Conservation (phyloP, 345 rosid species). For the Linum trigynum region DNA sequence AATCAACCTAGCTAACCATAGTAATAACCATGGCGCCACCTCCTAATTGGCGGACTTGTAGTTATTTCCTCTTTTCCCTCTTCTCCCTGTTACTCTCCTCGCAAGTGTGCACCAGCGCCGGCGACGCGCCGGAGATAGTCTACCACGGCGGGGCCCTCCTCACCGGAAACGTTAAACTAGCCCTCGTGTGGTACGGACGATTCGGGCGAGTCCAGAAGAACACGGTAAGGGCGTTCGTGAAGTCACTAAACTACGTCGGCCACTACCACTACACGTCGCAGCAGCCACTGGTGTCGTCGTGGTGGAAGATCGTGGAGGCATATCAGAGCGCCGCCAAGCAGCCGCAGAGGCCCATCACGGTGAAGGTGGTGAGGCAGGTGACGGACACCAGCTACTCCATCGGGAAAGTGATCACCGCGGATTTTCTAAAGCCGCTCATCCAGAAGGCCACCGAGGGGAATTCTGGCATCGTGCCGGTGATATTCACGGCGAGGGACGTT, state of each 20-base stretch:
- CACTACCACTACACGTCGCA: neutral
- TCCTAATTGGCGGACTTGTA: neutral
- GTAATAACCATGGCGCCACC: no score
- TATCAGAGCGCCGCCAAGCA: slow-evolving; percentile 24
- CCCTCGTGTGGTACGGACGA: slow-evolving; percentile 27
- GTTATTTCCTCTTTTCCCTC: neutral
- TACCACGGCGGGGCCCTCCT: slow-evolving; percentile 28
- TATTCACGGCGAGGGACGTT: slow-evolving; percentile 41
- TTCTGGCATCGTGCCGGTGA: slow-evolving; percentile 26
- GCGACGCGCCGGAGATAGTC: neutral
- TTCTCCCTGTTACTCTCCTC: slow-evolving; percentile 9
- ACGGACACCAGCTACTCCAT: slow-evolving; percentile 23
- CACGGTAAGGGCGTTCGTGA: slow-evolving; percentile 17
- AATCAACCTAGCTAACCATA: no score
- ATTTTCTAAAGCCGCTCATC: slow-evolving; percentile 19
- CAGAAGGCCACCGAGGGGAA: slow-evolving; percentile 20
- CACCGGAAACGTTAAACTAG: slow-evolving; percentile 18
- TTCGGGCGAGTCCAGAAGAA: slow-evolving; percentile 22
- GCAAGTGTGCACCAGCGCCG: neutral
- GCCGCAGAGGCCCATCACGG: slow-evolving; percentile 15
- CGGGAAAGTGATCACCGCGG: slow-evolving; percentile 39
- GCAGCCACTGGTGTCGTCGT: slow-evolving; percentile 21
- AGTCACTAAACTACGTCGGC: slow-evolving; percentile 15
- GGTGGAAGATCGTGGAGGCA: slow-evolving; percentile 38
- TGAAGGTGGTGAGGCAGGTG: slow-evolving; percentile 28